These are phyloP conservation scores for Russula dissimulans DNA, from an alignment of 768 basidiomycete genomes.

Conservation along the genomic window DNA sequence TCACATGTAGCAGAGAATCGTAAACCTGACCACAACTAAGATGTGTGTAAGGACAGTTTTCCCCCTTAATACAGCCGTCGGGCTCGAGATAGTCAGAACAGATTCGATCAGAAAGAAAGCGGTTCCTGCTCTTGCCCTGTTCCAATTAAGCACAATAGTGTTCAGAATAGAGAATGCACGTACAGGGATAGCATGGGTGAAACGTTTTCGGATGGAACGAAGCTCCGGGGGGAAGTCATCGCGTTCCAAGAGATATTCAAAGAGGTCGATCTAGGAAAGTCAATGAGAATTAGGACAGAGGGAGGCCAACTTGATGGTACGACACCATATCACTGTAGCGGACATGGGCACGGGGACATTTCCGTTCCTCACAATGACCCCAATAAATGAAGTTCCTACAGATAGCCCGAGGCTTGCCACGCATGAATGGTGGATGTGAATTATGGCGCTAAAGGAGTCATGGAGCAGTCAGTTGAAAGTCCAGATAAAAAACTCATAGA, in stretches of 20 bases:
- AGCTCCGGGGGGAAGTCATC: neutral
- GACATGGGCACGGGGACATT: constrained; percentile 1
- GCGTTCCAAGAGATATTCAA: neutral
- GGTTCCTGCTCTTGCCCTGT: neutral
- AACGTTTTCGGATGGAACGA: neutral
- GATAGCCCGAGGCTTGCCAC: neutral
- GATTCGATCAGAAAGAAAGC: neutral
- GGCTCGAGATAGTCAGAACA: neutral
- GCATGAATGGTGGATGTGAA: neutral
- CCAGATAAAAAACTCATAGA: neutral
- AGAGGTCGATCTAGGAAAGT: neutral
- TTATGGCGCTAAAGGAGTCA: neutral
- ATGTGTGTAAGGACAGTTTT: neutral
- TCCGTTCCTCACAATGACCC: neutral
- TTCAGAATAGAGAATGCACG: neutral
- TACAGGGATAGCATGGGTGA: neutral
- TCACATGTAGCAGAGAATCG: neutral
- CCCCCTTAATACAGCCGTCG: neutral
- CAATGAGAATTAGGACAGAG: neutral
- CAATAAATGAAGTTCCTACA: constrained; percentile 3
- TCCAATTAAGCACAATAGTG: neutral
- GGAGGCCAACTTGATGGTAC: neutral
- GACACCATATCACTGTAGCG: neutral
- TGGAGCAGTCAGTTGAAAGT: neutral
- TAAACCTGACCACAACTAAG: neutral